Evolutionary conservation across 2,329 filamentous ascomycete genomes (phyloP).

Genomic region (Byssothecium circinans): DNA sequence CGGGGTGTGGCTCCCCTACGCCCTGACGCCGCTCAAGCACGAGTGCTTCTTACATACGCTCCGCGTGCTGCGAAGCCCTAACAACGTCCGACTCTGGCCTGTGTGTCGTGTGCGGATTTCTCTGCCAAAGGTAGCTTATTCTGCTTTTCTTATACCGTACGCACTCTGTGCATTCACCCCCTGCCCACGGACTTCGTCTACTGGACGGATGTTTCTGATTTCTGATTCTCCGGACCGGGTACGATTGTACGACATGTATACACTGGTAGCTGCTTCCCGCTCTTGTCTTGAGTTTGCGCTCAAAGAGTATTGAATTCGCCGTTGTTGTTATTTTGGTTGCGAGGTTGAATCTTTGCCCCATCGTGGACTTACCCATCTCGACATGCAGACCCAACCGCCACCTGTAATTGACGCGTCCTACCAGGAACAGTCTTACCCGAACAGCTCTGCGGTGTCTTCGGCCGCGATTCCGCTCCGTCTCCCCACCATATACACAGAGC

Average conservation of each 20-base stretch:
- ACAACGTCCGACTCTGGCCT: not conserved
- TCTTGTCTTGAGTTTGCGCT: conserved; percentile 11
- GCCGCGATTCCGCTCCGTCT: conserved; percentile 19
- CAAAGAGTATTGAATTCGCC: conserved; percentile 4
- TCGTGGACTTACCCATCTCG: conserved; percentile 35
- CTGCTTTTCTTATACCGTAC: conserved; percentile 19
- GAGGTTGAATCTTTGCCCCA: conserved; percentile 17
- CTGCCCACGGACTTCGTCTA: conserved; percentile 23
- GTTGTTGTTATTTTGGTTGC: conserved; percentile 11
- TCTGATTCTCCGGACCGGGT: conserved; percentile 17
- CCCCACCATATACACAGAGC: conserved; percentile 26
- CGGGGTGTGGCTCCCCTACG: conserved; percentile 7
- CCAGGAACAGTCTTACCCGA: conserved; percentile 20
- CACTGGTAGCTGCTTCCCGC: conserved; percentile 16
- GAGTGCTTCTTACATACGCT: conserved; percentile 6
- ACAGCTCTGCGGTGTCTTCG: conserved; percentile 17
- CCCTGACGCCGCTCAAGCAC: conserved; percentile 7
- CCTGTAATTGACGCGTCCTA: conserved; percentile 23
- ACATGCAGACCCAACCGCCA: conserved; percentile 34
- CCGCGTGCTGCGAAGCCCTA: conserved; percentile 5
- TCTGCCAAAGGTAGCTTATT: conserved; percentile 31
- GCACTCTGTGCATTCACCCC: conserved; percentile 11
- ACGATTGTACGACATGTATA: conserved; percentile 16
- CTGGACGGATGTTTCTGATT: conserved; percentile 14
- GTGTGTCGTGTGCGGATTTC: conserved; percentile 12